Evolutionary conservation across 2,329 filamentous ascomycete genomes (phyloP).

Genomic region (Knufia petricola): DNA sequence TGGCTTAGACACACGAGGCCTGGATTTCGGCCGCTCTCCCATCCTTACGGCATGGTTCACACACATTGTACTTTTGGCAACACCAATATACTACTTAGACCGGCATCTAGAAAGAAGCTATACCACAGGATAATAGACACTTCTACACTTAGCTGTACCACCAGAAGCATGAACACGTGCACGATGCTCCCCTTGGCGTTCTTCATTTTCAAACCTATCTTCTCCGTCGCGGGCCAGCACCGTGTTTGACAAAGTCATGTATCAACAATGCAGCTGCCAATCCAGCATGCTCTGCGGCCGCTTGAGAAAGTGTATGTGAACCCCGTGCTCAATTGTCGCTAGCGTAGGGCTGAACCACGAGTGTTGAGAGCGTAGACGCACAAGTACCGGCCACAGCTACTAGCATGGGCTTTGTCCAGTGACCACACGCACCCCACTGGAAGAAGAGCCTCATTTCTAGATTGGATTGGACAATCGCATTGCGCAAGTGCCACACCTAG

Average conservation of each 20-base stretch:
- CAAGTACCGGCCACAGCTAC: no score
- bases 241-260: no score
- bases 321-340: no score
- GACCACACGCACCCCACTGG: neutral
- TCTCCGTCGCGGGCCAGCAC: neutral
- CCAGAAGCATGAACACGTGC: neutral
- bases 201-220: no score
- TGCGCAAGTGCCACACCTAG: no score
- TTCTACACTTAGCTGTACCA: neutral
- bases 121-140: neutral
- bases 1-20: neutral
- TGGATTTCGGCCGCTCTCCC: neutral
- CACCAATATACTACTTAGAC: conserved; percentile 7
- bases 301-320: no score
- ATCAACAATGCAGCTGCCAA: neutral
- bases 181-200: neutral
- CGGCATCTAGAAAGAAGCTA: conserved; percentile 4
- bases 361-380: no score
- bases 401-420: no score
- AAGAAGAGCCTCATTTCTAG: neutral
- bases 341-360: no score
- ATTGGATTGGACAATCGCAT: no score
- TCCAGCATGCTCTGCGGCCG: no score
- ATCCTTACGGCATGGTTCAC: neutral
- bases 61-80: neutral